Evolutionary conservation across 345 rosid species (phyloP).

Genomic region (Anacardium occidentale): DNA sequence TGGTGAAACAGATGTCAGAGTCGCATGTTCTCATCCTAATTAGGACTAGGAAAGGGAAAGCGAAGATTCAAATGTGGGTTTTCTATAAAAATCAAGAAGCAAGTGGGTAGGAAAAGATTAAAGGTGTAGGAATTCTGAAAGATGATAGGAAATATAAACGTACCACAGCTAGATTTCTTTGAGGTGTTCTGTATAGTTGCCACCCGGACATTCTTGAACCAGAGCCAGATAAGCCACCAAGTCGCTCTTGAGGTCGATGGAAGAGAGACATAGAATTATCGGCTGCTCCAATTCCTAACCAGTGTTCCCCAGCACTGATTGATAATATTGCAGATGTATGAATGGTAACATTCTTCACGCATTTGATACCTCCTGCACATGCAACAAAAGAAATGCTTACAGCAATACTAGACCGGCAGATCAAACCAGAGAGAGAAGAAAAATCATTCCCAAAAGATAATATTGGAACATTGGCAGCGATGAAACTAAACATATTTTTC

Average conservation of each 20-base stretch:
- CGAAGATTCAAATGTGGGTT: background rate
- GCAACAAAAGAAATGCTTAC: slow-evolving; percentile 3
- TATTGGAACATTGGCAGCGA: too few relatives aligned
- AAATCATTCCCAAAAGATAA: too few relatives aligned
- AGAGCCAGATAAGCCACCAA: slow-evolving; percentile 47
- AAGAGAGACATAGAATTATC: slow-evolving; percentile 99
- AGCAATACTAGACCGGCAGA: background rate
- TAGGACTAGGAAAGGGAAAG: background rate
- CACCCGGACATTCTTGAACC: slow-evolving; percentile 88
- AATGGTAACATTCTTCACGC: slow-evolving; percentile 88
- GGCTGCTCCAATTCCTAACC: slow-evolving; percentile 98
- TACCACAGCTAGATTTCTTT: slow-evolving; percentile 87
- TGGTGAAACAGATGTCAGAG: background rate
- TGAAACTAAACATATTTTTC: background rate
- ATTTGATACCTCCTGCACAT: slow-evolving; percentile 67
- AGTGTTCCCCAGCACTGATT: slow-evolving; percentile 87
- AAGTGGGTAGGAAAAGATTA: background rate
- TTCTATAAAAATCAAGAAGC: background rate
- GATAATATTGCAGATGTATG: slow-evolving; percentile 78
- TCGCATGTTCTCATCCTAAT: background rate
- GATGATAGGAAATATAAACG: slow-evolving; percentile 22
- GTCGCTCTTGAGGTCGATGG: slow-evolving; percentile 88
- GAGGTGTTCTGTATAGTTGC: slow-evolving; percentile 98
- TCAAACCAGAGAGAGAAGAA: too few relatives aligned
- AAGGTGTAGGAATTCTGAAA: background rate